Percentiles rank a stretch among this genome's conserved stretches.
Evolutionary conservation across 257 asterid genomes (phyloP).

Genomic region (Lantana camara): DNA sequence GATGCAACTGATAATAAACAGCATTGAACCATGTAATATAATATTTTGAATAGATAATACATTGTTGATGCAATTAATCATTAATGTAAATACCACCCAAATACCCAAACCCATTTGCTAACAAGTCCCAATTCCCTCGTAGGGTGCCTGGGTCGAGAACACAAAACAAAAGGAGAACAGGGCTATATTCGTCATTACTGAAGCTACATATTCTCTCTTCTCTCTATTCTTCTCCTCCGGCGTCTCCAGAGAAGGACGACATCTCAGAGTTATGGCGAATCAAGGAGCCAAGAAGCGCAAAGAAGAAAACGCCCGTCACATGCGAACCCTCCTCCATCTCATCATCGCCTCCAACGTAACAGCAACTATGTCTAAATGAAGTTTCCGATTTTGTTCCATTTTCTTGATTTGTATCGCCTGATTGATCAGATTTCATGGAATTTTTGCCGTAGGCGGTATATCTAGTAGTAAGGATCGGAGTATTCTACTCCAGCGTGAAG

Average conservation of each 20-base stretch:
- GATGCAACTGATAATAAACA: too few species aligned
- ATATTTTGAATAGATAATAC: too few species aligned
- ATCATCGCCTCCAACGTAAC: conserved; percentile 79
- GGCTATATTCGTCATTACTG: conserved; percentile 7
- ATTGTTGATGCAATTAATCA: too few species aligned
- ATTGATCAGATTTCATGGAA: conserved; percentile 20
- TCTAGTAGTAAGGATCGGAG: conserved; percentile 67
- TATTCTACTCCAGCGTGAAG: conserved; percentile 77
- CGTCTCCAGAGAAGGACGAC: conserved; percentile 16
- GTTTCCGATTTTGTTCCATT: not conserved
- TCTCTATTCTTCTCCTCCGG: too few species aligned
- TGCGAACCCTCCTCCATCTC: conserved; percentile 64
- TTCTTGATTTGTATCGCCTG: conserved; percentile 7
- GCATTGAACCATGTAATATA: too few species aligned
- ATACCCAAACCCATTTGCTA: too few species aligned
- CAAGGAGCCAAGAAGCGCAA: conserved; percentile 98
- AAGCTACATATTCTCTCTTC: not conserved
- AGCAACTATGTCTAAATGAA: not conserved
- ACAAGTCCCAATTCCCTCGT: too few species aligned
- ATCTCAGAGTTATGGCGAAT: conserved; percentile 71
- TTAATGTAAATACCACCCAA: too few species aligned
- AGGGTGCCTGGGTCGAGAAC: too few species aligned
- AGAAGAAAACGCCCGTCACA: conserved; percentile 85
- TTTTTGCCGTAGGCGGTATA: conserved; percentile 53
- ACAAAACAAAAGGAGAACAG: not conserved